Base-by-base conservation (phyloP, 192 early-diverging fungal species). In the Chytriomyces sp. region DNA sequence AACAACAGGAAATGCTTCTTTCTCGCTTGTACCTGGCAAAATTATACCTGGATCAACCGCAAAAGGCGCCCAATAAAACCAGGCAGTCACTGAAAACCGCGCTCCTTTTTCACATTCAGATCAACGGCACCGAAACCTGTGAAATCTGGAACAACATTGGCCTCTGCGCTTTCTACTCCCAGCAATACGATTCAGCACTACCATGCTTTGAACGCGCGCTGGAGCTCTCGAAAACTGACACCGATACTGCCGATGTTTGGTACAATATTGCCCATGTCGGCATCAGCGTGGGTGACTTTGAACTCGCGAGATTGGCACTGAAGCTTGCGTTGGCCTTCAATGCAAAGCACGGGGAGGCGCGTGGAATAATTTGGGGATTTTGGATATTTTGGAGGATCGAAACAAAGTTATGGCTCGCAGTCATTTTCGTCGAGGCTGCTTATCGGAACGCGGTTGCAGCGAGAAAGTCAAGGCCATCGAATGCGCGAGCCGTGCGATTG, bases 131-230 rank as follows among this genome's bases (percentile, higher is more conserved):
- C 45, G 59, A 67, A n/a, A 47, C 53, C 26, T 18, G 63, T 3
- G 74, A 81, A 57, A 24, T 81, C 16, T 82, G 80, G 81, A 77
- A 77, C 61, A 82, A 82, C 67, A 59, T 82, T 13, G 81, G 79
- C 10, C 60, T 82, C 0, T 82, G 79, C 68, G 50, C 64, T 13
- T 82, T 82, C 44, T 81, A 64, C 61, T 57, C 81, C 7, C 81
- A 82, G 45, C 53, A 82, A 57, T 82, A 50, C 60, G 80, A 82
- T 45, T 28, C 49, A 23, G 24, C 75, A 6, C 13, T 82, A 3
- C 26, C 57, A 2, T 82, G 75, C 47, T 82, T 82, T 47, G 81
- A 82, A 64, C 13, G 80, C 8, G 81, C 81, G 16, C 63, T 82
- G 13, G 50, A 44, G 26, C 8, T 64, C 8, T 67, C 81, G 8